Conservation (phyloP, 331 rosid species). For the Malus hybrid region DNA sequence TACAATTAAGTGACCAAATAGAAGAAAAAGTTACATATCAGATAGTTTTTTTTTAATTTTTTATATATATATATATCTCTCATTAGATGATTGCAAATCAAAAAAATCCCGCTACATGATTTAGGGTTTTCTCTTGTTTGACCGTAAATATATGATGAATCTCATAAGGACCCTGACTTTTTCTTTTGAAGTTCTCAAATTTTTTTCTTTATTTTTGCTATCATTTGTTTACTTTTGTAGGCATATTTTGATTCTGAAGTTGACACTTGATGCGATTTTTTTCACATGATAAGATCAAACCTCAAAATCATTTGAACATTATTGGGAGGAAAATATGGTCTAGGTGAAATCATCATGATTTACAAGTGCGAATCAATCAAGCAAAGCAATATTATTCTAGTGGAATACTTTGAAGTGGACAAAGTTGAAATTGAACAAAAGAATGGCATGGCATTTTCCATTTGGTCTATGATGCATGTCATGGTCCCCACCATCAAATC, state of each 20-base stretch:
- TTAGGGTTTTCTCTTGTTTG: too few species aligned
- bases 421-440: neutral
- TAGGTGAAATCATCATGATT: neutral
- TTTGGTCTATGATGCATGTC: neutral
- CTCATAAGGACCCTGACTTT: neutral
- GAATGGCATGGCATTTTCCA: neutral
- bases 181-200: neutral
- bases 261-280: neutral
- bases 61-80: too few species aligned
- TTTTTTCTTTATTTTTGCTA: neutral
- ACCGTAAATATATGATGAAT: too few species aligned
- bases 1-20: too few species aligned
- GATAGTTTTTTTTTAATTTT: too few species aligned
- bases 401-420: neutral
- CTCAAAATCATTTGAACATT: neutral
- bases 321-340: neutral
- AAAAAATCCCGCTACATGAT: too few species aligned
- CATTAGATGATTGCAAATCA: too few species aligned
- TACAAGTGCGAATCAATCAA: neutral
- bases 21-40: too few species aligned
- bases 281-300: neutral
- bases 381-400: neutral
- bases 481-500: neutral
- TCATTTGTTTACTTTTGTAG: neutral
- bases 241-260: neutral